Base-by-base conservation (phyloP, 129 eudicot genomes). In the Oenanthe sinensis region DNA sequence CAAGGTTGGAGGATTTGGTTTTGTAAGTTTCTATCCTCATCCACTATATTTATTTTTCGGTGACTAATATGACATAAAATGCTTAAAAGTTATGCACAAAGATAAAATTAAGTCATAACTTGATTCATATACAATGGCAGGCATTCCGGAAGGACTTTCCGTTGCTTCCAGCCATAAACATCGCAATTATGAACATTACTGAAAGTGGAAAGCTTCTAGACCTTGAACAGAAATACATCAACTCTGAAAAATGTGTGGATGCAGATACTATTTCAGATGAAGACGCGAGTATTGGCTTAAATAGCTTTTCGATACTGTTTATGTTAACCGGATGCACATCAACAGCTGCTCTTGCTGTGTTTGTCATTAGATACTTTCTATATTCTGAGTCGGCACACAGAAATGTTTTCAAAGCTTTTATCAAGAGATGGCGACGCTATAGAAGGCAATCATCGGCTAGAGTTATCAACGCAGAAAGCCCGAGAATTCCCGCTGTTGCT, bases 1-100 rank as follows among this genome's bases (percentile, higher is more conserved):
- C 76, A 85, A 87, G 81, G 85, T 84, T 73, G 93, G 90, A 78
- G 93, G 93, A 45, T 89, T 43, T 13, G 90, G 93, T 81, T 89
- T 78, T 37, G 93, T 89, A 83, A 86, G 84, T 78, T 26, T 14
- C 36, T 1, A 26, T 77, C 16, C 28, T 17, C 15, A 48, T 16
- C 6, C 48, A 26, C 15, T 15, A 49, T 15, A 49, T 49, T 49
- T 33, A 33, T 33, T 33, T 33, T 33, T 1, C 36, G 36, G 36
- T 33, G 36, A 33, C 36, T 33, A 33, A 33, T 33, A 33, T 33
- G 36, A 33, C 36, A 33, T 33, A 33, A 33, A 33, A 33, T 33
- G 36, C 36, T 33, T 33, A 33, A 33, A 33, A 33, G 36, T 33
- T 33, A 33, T 33, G 36, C 36, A 33, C 36, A 33, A 33, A 33